Evolutionary conservation across 768 basidiomycete genomes (phyloP), one percentile per base, ranked within the genome.

Genomic region (Austroboletus festivus): DNA sequence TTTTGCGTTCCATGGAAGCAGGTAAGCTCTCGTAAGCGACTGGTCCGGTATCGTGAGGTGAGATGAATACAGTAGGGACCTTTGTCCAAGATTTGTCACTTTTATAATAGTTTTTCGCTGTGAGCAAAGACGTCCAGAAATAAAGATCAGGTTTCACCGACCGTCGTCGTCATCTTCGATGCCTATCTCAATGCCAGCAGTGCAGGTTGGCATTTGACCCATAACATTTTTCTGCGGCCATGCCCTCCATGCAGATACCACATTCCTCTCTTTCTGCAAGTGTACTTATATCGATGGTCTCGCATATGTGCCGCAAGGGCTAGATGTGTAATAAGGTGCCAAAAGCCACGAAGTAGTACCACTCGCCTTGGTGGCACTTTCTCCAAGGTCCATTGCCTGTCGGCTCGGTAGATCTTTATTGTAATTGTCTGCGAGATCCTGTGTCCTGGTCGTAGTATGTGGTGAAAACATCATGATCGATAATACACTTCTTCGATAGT

Each of bases 1-100:
- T 54, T 57, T 64, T 38, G 28, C 54, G 57, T 46, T 59, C 55
- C 43, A 46, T 46, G 38, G 60, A 53, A n/a, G 59, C 61, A 40
- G 62, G 31, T 37, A 64, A 42, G 34, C 18, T 57, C 38, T 46
- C 38, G 48, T 59, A 64, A 46, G 51, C 39, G 39, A 49, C 41
- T 45, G 34, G 13, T 26, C 30, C 19, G 3, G 21, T 40, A 39
- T 56, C 38, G 12, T 52, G 13, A 9, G 30, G 42, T 33, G 41
- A 23, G 20, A 48, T 15, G 43, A 44, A 33, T 16, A 7, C 15
- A 11, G 38, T 4, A 31, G 33, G 23, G 37, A 11, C 18, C 19
- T 50, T 50, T 38, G 37, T 21, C 50, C 52, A 45, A 35, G 44
- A 44, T 48, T 48, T 18, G 6, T 42, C 31, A 4, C 24, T 22